Evolutionary conservation across 2,329 filamentous ascomycete species (phyloP), one percentile per base, ranked within the genome.

Genomic region (Talaromyces albobiverticillius): DNA sequence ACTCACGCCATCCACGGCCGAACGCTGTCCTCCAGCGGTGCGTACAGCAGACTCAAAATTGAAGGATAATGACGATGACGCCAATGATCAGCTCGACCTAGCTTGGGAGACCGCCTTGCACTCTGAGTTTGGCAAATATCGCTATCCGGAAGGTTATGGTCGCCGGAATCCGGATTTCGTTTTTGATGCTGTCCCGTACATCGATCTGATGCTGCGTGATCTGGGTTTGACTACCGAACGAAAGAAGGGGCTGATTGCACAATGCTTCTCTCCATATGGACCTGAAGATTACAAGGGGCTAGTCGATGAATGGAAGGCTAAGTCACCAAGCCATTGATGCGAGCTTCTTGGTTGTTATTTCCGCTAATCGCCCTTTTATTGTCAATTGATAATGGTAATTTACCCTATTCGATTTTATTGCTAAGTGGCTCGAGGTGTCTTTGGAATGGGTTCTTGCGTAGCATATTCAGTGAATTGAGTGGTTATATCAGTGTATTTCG

Each of bases 101-200:
- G 69, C 72, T 3, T 75, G 73, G 62, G 79, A 87, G 60, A 82
- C 85, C 0, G 79, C 85, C 22, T 71, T 90, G 45, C 78, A 87
- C 64, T 84, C 80, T 18, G 82, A 87, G 34, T 93, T 87, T 65
- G 85, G 86, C 4, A 83, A 79, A 59, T 86, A 85, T 80, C 78
- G 88, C 23, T 88, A 88, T 61, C 70, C 67, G 0, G 87, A 87
- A 0, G 85, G 83, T 62, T 36, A 51, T 34, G 87, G 87, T 1
- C 76, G 74, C 10, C 62, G 65, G 2, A 68, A 71, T 10, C 70
- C 71, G 0, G 87, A 89, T 66, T 85, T 91, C 59, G 84, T 89
- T 16, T 92, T 93, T 63, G 89, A 94, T 67, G 81, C 81, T 0
- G 67, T 93, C 51, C 87, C 87, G 3, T 94, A 90, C 63, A 66